phyloP scores from a whole-genome alignment of 2,329 filamentous ascomycete genomes.

The Colletotrichum sp. region DNA sequence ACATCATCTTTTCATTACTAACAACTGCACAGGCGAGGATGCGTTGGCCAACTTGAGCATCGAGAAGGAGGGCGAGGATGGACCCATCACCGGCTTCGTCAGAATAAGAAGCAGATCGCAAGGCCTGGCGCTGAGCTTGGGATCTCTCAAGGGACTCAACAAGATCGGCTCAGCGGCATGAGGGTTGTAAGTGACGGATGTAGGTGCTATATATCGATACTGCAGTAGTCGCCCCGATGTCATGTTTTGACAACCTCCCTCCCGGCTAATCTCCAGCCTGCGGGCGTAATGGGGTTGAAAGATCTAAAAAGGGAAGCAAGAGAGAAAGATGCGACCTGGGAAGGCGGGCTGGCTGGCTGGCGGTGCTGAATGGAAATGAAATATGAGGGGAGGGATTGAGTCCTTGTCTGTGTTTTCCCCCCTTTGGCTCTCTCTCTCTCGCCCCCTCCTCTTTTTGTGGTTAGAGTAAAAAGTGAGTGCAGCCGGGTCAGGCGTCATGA shows the following conservation, averaged over 20 bases:
- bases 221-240: background rate
- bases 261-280: background rate
- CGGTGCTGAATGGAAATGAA: constrained; percentile 9
- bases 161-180: constrained; percentile 65
- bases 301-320: background rate
- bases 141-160: constrained; percentile 92
- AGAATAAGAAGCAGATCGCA: constrained; percentile 97
- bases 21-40: constrained; percentile 78
- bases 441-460: background rate
- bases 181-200: background rate
- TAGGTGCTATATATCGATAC: constrained; percentile 12
- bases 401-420: background rate
- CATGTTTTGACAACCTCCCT: background rate
- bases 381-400: background rate
- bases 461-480: constrained; percentile 23
- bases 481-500: constrained; percentile 23
- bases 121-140: constrained; percentile 90
- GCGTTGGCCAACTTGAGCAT: constrained; percentile 96
- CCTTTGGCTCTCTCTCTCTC: background rate
- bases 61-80: constrained; percentile 95
- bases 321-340: background rate
- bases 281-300: constrained; percentile 6
- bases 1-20: constrained; percentile 24
- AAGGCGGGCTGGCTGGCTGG: background rate
- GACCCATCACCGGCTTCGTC: constrained; percentile 95